A percentile compares a stretch with the other conserved stretches of the same genome.
Conservation (phyloP, 768 basidiomycete species). For the Glaciozyma martinii region DNA sequence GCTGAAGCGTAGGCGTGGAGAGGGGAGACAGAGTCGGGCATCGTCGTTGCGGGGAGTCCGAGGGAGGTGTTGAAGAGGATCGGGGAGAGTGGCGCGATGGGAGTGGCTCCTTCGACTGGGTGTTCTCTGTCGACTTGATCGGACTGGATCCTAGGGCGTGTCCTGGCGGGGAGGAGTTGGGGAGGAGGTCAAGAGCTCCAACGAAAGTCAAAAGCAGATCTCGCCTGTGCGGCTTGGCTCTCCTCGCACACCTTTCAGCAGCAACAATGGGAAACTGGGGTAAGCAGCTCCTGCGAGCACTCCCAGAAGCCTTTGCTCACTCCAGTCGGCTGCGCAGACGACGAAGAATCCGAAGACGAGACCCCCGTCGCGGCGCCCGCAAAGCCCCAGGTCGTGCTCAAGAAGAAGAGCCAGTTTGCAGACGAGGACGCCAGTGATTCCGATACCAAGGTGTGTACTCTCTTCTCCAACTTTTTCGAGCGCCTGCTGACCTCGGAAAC, state of each 20-base stretch:
- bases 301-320: not conserved
- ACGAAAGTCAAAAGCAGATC: slow-evolving; percentile 38
- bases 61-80: slow-evolving; percentile 67
- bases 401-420: slow-evolving; percentile 62
- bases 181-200: too few species aligned
- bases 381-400: slow-evolving; percentile 29
- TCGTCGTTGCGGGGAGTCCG: slow-evolving; percentile 78
- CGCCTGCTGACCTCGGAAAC: slow-evolving; percentile 17
- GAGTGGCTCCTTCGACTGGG: too few species aligned
- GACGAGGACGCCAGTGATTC: slow-evolving; percentile 80
- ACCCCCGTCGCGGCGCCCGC: slow-evolving; percentile 38
- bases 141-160: too few species aligned
- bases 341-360: slow-evolving; percentile 42
- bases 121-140: too few species aligned
- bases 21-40: slow-evolving; percentile 59
- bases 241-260: not conserved
- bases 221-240: not conserved
- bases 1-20: not conserved
- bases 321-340: slow-evolving; percentile 21
- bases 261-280: not conserved
- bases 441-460: slow-evolving; percentile 55
- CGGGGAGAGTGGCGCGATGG: too few species aligned
- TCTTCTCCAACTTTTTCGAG: slow-evolving; percentile 8
- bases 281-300: not conserved
- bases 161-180: too few species aligned